These are phyloP conservation scores for Aspergillus indologenus DNA, from an alignment of 495 filamentous ascomycete genomes.

Conservation along the genomic window DNA sequence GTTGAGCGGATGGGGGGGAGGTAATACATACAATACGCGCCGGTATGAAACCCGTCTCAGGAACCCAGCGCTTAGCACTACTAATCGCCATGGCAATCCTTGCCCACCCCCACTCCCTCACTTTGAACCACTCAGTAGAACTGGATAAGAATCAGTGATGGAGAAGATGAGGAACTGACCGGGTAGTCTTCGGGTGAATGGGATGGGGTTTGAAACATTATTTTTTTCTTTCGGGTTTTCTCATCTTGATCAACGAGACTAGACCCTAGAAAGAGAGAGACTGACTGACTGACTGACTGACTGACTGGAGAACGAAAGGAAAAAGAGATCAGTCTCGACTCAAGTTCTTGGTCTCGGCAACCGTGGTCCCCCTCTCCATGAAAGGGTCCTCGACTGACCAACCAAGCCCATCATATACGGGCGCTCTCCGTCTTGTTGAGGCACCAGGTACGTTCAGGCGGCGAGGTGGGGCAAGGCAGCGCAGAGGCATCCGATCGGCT, in stretches of 20 bases:
- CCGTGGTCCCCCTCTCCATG: neutral
- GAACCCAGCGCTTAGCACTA: constrained; percentile 17
- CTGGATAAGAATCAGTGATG: neutral
- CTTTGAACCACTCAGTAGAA: neutral
- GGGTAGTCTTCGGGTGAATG: constrained; percentile 3
- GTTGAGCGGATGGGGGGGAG: neutral
- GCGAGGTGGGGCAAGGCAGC: neutral
- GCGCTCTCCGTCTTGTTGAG: neutral
- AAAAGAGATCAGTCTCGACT: constrained; percentile 1
- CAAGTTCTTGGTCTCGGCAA: neutral
- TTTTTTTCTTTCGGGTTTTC: neutral
- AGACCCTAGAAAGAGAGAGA: neutral
- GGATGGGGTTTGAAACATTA: no score
- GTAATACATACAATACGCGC: constrained; percentile 10
- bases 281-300: neutral
- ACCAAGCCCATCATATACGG: constrained; percentile 4
- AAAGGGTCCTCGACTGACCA: constrained; percentile 5
- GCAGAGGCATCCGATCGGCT: constrained; percentile 1
- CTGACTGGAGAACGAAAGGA: neutral
- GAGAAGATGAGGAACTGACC: neutral
- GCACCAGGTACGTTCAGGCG: constrained; percentile 4
- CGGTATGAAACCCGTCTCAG: constrained; percentile 16
- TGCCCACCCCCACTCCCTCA: neutral
- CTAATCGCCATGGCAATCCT: neutral
- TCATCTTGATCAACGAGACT: neutral